Percentiles rank a stretch among this genome's conserved stretches.
Conservation (phyloP, 2,329 filamentous ascomycete species). For the Trichoderma semiorbis region DNA sequence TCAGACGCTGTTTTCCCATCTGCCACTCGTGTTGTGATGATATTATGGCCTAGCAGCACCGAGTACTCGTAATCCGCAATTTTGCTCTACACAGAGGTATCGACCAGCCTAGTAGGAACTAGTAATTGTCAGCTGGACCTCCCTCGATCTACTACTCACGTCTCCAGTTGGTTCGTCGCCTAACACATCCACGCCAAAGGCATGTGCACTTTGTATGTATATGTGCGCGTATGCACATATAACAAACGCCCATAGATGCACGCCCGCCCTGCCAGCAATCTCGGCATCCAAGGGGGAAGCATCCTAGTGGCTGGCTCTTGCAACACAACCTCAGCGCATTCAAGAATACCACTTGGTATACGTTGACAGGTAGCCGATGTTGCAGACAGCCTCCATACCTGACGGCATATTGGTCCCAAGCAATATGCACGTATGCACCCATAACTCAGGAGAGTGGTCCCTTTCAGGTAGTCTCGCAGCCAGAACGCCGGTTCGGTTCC, state of each 20-base stretch:
- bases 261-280: conserved; percentile 12
- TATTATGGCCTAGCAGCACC: not conserved
- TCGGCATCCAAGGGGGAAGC: not conserved
- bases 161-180: conserved; percentile 11
- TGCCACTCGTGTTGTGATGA: not conserved
- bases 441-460: not conserved
- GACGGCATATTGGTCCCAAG: not conserved
- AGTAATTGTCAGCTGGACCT: conserved; percentile 1
- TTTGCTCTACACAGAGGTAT: not conserved
- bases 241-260: not conserved
- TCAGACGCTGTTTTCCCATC: not conserved
- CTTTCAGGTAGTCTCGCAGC: conserved; percentile 2
- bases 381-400: conserved; percentile 3
- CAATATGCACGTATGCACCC: not conserved
- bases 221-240: conserved; percentile 6
- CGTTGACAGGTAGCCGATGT: not conserved
- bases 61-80: not conserved
- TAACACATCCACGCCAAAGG: not conserved
- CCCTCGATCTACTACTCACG: not conserved
- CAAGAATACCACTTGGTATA: not conserved
- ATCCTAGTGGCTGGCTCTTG: conserved; percentile 9
- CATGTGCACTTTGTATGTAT: not conserved
- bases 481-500: not conserved
- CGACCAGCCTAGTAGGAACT: not conserved
- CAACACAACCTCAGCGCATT: not conserved